phyloP scores from a whole-genome alignment of 345 rosid species.

The Geranium rotundifolium region DNA sequence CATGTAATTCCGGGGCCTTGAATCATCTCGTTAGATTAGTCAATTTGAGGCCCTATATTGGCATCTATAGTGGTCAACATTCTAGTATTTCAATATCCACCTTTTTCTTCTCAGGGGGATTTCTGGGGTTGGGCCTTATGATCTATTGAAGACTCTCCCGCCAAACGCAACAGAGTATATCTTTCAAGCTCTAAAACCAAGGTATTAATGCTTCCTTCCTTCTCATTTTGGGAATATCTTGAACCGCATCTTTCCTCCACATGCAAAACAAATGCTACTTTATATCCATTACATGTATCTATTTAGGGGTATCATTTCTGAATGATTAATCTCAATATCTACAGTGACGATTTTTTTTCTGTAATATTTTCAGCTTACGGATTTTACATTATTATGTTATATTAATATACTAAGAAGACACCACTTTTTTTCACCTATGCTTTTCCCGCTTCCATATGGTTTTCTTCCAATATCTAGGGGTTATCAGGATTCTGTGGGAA shows the following conservation, averaged over 20 bases:
- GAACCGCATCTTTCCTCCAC: no score
- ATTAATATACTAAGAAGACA: no score
- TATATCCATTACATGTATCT: background rate
- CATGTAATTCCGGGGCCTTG: no score
- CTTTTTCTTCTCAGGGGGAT: slow-evolving; percentile 20
- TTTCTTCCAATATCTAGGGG: no score
- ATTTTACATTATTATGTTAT: no score
- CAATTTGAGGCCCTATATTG: background rate
- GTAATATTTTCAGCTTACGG: no score
- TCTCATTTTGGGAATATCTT: background rate
- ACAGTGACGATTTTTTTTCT: no score
- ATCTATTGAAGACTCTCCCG: slow-evolving; percentile 30
- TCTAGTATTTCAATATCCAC: slow-evolving; percentile 1
- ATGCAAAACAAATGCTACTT: background rate
- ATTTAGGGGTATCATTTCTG: background rate
- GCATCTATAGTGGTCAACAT: background rate
- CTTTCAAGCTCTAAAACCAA: slow-evolving; percentile 57
- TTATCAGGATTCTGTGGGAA: no score
- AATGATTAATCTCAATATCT: background rate
- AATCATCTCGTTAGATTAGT: no score
- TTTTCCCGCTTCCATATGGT: background rate
- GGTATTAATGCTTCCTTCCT: slow-evolving; percentile 16
- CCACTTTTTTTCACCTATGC: no score
- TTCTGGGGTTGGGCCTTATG: slow-evolving; percentile 30
- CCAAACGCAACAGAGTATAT: slow-evolving; percentile 51